Conservation (phyloP, 768 basidiomycete genomes). For the Russula sp. region DNA sequence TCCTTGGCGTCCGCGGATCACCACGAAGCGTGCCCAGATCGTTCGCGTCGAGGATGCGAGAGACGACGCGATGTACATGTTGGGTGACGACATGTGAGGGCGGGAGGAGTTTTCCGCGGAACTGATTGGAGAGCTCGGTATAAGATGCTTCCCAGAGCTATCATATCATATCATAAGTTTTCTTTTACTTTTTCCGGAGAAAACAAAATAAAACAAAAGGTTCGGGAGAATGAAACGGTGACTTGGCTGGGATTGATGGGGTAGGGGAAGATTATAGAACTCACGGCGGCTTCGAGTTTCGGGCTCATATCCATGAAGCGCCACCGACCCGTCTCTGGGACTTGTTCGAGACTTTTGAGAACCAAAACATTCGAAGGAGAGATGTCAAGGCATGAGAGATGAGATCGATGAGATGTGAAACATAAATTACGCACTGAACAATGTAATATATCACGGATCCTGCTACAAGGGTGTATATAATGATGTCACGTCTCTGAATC, state of each 20-base stretch:
- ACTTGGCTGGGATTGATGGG: not conserved
- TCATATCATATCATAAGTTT: not conserved
- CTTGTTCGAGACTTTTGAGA: constrained; percentile 65
- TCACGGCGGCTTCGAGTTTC: constrained; percentile 53
- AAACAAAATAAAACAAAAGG: not conserved
- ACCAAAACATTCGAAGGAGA: not conserved
- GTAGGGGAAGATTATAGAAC: constrained; percentile 25
- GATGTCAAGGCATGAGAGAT: not conserved
- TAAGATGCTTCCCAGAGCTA: constrained; percentile 47
- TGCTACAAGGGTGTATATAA: constrained; percentile 27
- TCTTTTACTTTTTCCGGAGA: not conserved
- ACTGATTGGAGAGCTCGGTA: constrained; percentile 51
- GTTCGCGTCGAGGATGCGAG: constrained; percentile 64
- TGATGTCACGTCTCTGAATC: constrained; percentile 19
- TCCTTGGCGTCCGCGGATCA: constrained; percentile 29
- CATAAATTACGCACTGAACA: constrained; percentile 34
- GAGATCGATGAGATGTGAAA: not conserved
- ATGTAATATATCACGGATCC: constrained; percentile 34
- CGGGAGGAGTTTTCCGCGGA: constrained; percentile 56
- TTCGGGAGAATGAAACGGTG: constrained; percentile 1
- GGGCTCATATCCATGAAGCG: constrained; percentile 80
- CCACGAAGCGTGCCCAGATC: constrained; percentile 62
- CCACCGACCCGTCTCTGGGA: constrained; percentile 83
- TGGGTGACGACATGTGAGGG: constrained; percentile 59
- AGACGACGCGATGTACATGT: constrained; percentile 68